Base-by-base conservation (phyloP, 2,329 filamentous ascomycete species). In the Mycosphaerella sp. region DNA sequence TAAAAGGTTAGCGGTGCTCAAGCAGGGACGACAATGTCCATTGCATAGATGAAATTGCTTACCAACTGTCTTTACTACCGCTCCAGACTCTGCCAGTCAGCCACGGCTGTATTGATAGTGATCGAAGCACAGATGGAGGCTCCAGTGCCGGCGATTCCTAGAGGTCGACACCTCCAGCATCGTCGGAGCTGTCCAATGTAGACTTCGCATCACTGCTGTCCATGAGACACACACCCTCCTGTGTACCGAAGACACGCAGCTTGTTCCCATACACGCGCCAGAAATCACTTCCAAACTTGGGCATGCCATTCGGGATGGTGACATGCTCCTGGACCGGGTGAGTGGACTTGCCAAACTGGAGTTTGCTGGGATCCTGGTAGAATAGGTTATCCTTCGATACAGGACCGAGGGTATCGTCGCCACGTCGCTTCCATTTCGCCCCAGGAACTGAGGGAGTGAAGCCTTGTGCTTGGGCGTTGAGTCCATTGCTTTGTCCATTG, bases 261-360 rank as follows among this genome's bases (percentile, higher is more conserved):
- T 76, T 80, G 60, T 84, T 84, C 1, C 78, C 78, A 64, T 83
- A 82, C 8, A 76, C 66, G 3, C 68, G 62, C 82, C 82, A 85
- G 62, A 84, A 83, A 12, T 72, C 67, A 4, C 72, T 72, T 1
- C 72, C 71, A 54, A 78, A 78, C 1, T 70, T 65, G 6, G 82
- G 81, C 56, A 85, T 78, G 2, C 67, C 67, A 7, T 62, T 61
- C 14, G 59, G 54, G 7, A 68, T 59, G 44, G 78, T 63, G 41
- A 73, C 42, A 38, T 60, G 56, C 39, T 56, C 53, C 10, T 56
- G 49, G 4, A 36, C 14, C 45, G 62, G 52, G 14, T 51, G 45
- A 38, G 58, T 21, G 1, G 21, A 21, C 21, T 21, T 21, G 14
- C 14, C 14, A 17, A 17, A 62, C 41, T 59, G 56, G 9, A 53